Evolutionary conservation across 345 rosid genomes (phyloP), one percentile per base, ranked within the genome.

Genomic region (Eucalyptus tenuipes): DNA sequence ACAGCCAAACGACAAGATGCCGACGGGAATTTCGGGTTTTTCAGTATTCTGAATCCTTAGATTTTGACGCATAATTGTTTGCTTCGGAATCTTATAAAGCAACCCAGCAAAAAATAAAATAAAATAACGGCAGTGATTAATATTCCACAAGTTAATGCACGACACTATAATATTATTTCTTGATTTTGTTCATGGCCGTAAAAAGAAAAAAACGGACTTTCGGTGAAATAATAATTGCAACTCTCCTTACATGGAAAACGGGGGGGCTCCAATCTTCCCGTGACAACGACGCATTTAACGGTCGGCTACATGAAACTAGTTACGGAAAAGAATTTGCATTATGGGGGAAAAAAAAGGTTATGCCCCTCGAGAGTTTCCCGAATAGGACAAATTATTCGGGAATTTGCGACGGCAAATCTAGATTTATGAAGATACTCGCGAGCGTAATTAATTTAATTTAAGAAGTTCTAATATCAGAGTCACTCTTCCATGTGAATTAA

Each of bases 391-490:
- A 59, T 7, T 29, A 52, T 52, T 59, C 7, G 4, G 68, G 31
- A 59, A 27, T 13, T 59, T 27, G 14, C 31, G 8, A 59, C 15
- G 13, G 7, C 31, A 29, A 29, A 61, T 27, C 17, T 61, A 61
- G 7, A 6, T 27, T 29, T 61, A 13, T 0, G n/a, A 61, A 61
- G 27, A 29, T 27, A 29, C 68, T 61, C 1, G 4, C 0, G 9
- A 29, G 33, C 33, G 1, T 29, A 61, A 61, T 61, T 27, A 29
- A 61, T 61, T 13, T 29, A 61, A 29, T 61, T n/a, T 29, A 27
- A 29, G 15, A 29, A 27, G 2, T 61, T 61, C 0, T 13, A 13
- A 61, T 27, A 29, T 61, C 0, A 18, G 4, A 18, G 25, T 52
- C 0, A 52, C 57, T 18, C 18, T 52, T 52, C 0, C 57, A 52